Evolutionary conservation across 352 stramenopile species (phyloP), one percentile per base, ranked within the genome.

Genomic region (Phytophthora tubulina): DNA sequence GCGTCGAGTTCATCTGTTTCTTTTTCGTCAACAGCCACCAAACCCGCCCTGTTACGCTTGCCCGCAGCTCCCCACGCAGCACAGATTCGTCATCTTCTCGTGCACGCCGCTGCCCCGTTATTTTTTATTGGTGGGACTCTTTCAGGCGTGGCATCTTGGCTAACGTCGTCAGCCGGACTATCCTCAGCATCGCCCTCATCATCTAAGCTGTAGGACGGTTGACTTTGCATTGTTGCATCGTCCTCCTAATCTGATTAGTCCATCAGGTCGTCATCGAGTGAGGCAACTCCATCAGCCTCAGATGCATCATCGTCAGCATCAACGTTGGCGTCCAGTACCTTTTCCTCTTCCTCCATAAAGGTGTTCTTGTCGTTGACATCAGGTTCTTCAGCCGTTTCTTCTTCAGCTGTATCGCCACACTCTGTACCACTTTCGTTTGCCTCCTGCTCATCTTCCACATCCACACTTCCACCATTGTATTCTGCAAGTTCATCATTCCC

Each of bases 31-130:
- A 33, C 4, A 6, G 30, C 38, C 11, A 55, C 30, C 10, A 44
- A 6, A 10, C 52, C 35, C 6, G 35, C n/a, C 17, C 51, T 31
- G 33, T 60, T 60, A 10, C 36, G 36, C 36, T 49, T 48, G 11
- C 36, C 8, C 10, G 48, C 52, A 11, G 52, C 21, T 60, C 35
- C 3, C 52, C 52, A 38, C 52, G 48, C 13, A 60, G 10, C 10
- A 60, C 35, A 5, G 36, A 48, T 7, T 49, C 36, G 33, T 60
- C 35, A 15, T 60, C 36, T 60, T 60, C 52, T 38, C 36, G n/a
- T 35, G 36, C 36, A 3, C 35, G 52, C 1, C 52, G 36, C 3
- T 49, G 52, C 13, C 21, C 52, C 3, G 52, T 49, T 8, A 60
- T n/a, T n/a, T n/a, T n/a, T 10, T 6, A 55, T 55, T 41, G 49